phyloP scores from a whole-genome alignment of 163 green algal species.

The Chloromonas sp. region DNA sequence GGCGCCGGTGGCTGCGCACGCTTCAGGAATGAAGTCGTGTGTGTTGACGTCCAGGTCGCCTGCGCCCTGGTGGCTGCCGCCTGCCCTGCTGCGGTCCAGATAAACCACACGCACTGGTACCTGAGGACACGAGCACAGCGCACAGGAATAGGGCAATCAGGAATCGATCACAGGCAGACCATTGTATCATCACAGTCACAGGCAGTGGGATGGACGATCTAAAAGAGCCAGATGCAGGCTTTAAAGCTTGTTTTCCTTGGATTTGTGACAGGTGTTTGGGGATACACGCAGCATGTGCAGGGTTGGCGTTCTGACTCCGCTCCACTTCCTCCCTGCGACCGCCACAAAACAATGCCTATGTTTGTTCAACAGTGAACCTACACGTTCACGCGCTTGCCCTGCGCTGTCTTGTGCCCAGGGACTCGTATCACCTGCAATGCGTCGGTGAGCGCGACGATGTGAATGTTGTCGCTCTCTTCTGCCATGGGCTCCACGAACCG shows the following conservation, averaged over 20 bases:
- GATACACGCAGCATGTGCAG: neutral
- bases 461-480: conserved; percentile 92
- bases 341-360: neutral
- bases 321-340: neutral
- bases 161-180: too few relatives aligned
- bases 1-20: neutral
- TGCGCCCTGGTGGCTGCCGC: conserved; percentile 8
- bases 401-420: neutral
- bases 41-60: conserved; percentile 14
- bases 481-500: conserved; percentile 88
- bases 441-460: conserved; percentile 86
- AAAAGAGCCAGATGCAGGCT: neutral
- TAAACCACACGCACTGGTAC: conserved; percentile 82
- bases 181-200: neutral
- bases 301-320: too few relatives aligned
- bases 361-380: neutral
- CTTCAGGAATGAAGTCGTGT: conserved; percentile 73
- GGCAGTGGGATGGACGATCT: neutral
- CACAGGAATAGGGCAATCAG: too few relatives aligned
- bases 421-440: conserved; percentile 62
- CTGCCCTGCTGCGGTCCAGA: conserved; percentile 53
- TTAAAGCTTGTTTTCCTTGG: neutral
- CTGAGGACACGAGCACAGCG: conserved; percentile 14
- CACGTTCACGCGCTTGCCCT: neutral
- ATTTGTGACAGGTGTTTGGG: neutral